A percentile compares a stretch with the other conserved stretches of the same genome.
These are phyloP conservation scores for Anthostomella pinea DNA, from an alignment of 2,329 filamentous ascomycete species.

Conservation along the genomic window DNA sequence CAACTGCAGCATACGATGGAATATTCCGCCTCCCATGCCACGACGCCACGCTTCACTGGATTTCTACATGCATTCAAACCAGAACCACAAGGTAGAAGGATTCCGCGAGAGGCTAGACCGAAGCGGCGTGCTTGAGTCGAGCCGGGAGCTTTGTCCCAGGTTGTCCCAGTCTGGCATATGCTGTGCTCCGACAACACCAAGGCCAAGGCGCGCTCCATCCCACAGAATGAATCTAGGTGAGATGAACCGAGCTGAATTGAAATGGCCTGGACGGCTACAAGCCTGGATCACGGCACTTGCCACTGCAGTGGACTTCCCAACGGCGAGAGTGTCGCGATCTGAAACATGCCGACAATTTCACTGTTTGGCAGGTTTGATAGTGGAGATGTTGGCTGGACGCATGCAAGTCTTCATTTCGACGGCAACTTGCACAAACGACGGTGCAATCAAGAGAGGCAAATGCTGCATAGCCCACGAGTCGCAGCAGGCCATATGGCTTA, in stretches of 20 bases:
- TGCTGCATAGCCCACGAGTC: conserved; percentile 7
- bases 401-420: conserved; percentile 31
- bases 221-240: too few species aligned
- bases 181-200: neutral
- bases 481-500: conserved; percentile 25
- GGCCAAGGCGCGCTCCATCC: too few species aligned
- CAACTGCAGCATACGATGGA: too few species aligned
- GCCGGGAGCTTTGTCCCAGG: too few species aligned
- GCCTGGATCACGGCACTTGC: conserved; percentile 7
- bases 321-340: conserved; percentile 17
- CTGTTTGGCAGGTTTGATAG: conserved; percentile 21
- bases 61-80: too few species aligned
- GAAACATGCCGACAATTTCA: conserved; percentile 25
- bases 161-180: neutral
- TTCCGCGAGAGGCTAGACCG: too few species aligned
- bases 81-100: too few species aligned
- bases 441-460: conserved; percentile 23
- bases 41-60: too few species aligned
- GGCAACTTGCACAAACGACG: conserved; percentile 40
- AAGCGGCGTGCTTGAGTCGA: too few species aligned
- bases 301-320: conserved; percentile 18
- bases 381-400: conserved; percentile 32
- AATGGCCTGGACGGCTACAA: neutral
- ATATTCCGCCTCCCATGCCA: too few species aligned
- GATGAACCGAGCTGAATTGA: too few species aligned